phyloP scores from a whole-genome alignment of 1,139 yeast species.

The Yamadazyma diddensiae region DNA sequence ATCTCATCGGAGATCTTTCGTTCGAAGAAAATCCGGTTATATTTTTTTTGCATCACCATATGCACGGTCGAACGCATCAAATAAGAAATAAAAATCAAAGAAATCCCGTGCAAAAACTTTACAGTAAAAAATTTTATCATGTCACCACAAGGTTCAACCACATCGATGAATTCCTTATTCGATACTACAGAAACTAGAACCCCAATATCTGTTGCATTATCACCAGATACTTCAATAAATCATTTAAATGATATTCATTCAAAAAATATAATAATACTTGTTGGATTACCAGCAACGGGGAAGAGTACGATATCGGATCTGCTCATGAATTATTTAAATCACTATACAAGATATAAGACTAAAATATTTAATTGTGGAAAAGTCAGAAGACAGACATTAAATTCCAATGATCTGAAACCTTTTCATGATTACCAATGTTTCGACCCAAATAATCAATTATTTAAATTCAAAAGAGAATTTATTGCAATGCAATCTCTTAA shows the following conservation, averaged over 20 bases:
- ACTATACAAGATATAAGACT: constrained; percentile 25
- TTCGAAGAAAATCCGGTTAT: constrained; percentile 4
- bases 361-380: constrained; percentile 56
- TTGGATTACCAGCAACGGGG: constrained; percentile 73
- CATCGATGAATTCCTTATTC: constrained; percentile 8
- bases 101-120: no score
- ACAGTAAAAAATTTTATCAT: no score
- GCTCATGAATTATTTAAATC: constrained; percentile 39
- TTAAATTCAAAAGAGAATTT: constrained; percentile 49
- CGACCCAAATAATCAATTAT: constrained; percentile 48
- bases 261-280: constrained; percentile 36
- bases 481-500: constrained; percentile 60
- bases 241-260: constrained; percentile 2
- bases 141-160: constrained; percentile 1
- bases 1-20: constrained; percentile 6
- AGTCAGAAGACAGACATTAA: constrained; percentile 39
- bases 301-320: constrained; percentile 63
- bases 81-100: not conserved
- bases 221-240: constrained; percentile 7
- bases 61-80: constrained; percentile 4
- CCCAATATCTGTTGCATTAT: constrained; percentile 10
- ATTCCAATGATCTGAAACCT: constrained; percentile 12
- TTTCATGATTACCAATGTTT: constrained; percentile 31
- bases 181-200: constrained; percentile 3
- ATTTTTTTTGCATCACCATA: constrained; percentile 4